Evolutionary conservation across 805 yeast genomes (phyloP).

Genomic region (Jamesozyma hellenica): DNA sequence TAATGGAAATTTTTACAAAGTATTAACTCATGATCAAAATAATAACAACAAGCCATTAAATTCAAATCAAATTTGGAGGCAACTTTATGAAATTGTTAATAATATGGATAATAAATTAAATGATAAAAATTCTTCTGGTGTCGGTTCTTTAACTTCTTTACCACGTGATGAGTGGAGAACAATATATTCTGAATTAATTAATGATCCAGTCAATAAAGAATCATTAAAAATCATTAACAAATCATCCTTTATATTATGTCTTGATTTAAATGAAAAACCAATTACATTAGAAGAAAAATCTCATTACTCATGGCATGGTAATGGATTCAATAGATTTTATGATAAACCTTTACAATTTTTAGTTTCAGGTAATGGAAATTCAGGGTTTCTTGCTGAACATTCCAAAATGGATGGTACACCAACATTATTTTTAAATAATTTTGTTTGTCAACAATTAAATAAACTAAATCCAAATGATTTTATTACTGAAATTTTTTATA

Average conservation of each 20-base stretch:
- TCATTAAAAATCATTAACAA: slow-evolving; percentile 61
- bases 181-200: slow-evolving; percentile 46
- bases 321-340: slow-evolving; percentile 80
- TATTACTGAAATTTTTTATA: slow-evolving; percentile 1
- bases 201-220: slow-evolving; percentile 50
- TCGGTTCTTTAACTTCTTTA: slow-evolving; percentile 74
- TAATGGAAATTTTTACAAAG: slow-evolving; percentile 73
- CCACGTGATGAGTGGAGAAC: slow-evolving; percentile 76
- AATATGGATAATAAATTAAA: slow-evolving; percentile 5
- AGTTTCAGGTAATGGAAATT: slow-evolving; percentile 69
- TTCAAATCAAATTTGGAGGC: slow-evolving; percentile 43
- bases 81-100: slow-evolving; percentile 46
- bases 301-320: slow-evolving; percentile 87
- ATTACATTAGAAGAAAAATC: slow-evolving; percentile 75
- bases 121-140: slow-evolving; percentile 30
- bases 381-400: slow-evolving; percentile 94
- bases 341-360: slow-evolving; percentile 88
- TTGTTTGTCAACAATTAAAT: slow-evolving; percentile 46
- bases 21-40: slow-evolving; percentile 43
- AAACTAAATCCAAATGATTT: slow-evolving; percentile 35
- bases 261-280: slow-evolving; percentile 59
- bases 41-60: slow-evolving; percentile 30
- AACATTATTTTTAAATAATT: slow-evolving; percentile 78
- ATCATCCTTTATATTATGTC: slow-evolving; percentile 69
- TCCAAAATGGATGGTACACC: slow-evolving; percentile 98